Conservation (phyloP, 495 filamentous ascomycete species). For the Hypoxylon trugodes region DNA sequence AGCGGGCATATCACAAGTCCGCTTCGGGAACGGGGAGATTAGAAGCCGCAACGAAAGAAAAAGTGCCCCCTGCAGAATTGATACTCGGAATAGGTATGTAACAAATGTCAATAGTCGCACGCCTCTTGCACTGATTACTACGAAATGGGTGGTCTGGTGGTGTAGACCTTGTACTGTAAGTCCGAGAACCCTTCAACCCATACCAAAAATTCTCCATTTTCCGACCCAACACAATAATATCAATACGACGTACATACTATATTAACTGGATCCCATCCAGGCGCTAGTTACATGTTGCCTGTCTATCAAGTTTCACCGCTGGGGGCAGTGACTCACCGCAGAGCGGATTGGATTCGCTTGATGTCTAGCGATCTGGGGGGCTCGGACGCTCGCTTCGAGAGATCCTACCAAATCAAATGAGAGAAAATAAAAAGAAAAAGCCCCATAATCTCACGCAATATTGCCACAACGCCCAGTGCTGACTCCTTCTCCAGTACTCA, state of each 20-base stretch:
- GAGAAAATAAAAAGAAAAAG: too few species aligned
- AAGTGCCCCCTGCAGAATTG: constrained; percentile 13
- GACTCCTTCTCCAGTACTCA: constrained; percentile 1
- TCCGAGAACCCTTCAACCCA: constrained; percentile 22
- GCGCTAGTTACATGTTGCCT: constrained; percentile 15
- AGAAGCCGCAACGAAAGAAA: constrained; percentile 17
- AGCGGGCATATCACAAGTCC: constrained; percentile 28
- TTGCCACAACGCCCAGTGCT: constrained; percentile 18
- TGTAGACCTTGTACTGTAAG: constrained; percentile 24
- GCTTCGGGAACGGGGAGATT: constrained; percentile 24
- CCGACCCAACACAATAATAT: neutral
- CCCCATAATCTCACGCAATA: constrained; percentile 18
- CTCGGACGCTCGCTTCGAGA: constrained; percentile 20
- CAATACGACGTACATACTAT: constrained; percentile 15
- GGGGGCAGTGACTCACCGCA: constrained; percentile 35
- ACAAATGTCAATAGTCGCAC: constrained; percentile 23
- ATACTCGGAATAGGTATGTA: constrained; percentile 16
- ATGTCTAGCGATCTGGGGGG: constrained; percentile 12
- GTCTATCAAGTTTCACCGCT: constrained; percentile 22
- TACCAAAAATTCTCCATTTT: constrained; percentile 8
- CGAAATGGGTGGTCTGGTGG: neutral
- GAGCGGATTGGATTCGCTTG: constrained; percentile 18
- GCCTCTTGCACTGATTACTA: constrained; percentile 18
- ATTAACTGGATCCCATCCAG: constrained; percentile 12
- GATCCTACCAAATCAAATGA: constrained; percentile 18